These are phyloP conservation scores for Stemphylium vesicarium DNA, from an alignment of 2,329 filamentous ascomycete species.

Conservation along the genomic window DNA sequence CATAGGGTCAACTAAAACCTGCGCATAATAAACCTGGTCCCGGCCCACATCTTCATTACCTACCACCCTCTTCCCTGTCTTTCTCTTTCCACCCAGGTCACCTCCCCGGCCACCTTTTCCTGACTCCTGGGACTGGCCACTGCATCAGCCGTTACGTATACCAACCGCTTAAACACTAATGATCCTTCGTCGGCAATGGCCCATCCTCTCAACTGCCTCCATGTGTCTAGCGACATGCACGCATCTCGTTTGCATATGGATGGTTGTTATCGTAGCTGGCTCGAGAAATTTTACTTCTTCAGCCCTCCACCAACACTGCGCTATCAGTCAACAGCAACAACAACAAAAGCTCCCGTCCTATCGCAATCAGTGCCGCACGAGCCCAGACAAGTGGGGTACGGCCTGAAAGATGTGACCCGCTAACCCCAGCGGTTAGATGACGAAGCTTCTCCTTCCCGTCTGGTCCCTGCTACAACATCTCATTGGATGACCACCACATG, in stretches of 20 bases:
- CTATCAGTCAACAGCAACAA: constrained; percentile 11
- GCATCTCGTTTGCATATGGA: constrained; percentile 16
- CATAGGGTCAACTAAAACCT: constrained; percentile 2
- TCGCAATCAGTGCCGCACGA: constrained; percentile 9
- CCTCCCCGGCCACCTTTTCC: constrained; percentile 10
- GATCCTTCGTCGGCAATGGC: constrained; percentile 16
- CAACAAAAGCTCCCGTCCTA: constrained; percentile 7
- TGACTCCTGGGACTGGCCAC: constrained; percentile 7
- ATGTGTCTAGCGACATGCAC: constrained; percentile 8
- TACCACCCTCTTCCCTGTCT: constrained; percentile 9
- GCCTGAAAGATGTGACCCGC: constrained; percentile 12
- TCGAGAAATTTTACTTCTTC: constrained; percentile 16
- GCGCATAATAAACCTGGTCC: constrained; percentile 2
- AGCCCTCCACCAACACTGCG: constrained; percentile 11
- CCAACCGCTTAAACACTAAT: constrained; percentile 16
- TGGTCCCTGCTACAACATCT: not conserved
- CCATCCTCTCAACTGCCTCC: constrained; percentile 6
- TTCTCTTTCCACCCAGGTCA: constrained; percentile 9
- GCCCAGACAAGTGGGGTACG: constrained; percentile 15
- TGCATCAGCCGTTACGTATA: constrained; percentile 13
- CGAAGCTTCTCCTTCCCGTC: constrained; percentile 14
- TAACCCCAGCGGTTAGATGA: constrained; percentile 14
- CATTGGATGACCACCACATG: constrained; percentile 10
- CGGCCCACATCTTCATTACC: constrained; percentile 4
- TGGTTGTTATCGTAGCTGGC: constrained; percentile 7